These are phyloP conservation scores for Ulmus americana DNA, from an alignment of 331 rosid species.

Conservation along the genomic window DNA sequence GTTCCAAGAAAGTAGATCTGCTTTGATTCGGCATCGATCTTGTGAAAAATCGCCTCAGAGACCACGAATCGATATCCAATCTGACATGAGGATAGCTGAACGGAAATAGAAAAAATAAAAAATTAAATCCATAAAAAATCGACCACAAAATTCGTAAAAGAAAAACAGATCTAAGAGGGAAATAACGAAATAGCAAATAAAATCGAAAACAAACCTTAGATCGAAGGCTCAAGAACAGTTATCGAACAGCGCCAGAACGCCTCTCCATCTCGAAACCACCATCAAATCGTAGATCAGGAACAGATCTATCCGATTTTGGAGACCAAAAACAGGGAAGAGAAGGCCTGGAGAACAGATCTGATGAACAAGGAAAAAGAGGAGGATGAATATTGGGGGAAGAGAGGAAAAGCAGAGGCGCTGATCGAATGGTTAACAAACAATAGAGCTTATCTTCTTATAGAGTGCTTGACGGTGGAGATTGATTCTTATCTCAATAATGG, in stretches of 20 bases:
- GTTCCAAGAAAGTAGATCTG: neutral
- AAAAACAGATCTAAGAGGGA: neutral
- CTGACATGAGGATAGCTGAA: too few relatives aligned
- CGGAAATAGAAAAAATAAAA: neutral
- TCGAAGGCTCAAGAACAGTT: neutral
- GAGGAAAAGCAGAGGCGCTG: neutral
- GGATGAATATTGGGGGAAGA: neutral
- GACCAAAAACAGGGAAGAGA: accelerated
- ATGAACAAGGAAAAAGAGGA: neutral
- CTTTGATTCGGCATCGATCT: neutral
- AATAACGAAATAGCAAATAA: neutral
- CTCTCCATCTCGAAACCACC: neutral
- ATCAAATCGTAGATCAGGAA: constrained; percentile 18
- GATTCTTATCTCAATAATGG: neutral
- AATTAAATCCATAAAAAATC: neutral
- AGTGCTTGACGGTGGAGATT: neutral
- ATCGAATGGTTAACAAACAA: neutral
- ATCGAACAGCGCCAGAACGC: neutral
- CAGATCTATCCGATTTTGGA: constrained; percentile 18
- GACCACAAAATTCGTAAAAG: too few relatives aligned
- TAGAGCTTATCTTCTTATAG: constrained; percentile 16
- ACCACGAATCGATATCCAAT: neutral
- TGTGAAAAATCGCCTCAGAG: neutral
- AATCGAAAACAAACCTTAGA: constrained; percentile 2
- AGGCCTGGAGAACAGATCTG: constrained; percentile 4